Evolutionary conservation across 805 yeast species (phyloP).

Genomic region (Sugiyamaella boreocaroliniensis): DNA sequence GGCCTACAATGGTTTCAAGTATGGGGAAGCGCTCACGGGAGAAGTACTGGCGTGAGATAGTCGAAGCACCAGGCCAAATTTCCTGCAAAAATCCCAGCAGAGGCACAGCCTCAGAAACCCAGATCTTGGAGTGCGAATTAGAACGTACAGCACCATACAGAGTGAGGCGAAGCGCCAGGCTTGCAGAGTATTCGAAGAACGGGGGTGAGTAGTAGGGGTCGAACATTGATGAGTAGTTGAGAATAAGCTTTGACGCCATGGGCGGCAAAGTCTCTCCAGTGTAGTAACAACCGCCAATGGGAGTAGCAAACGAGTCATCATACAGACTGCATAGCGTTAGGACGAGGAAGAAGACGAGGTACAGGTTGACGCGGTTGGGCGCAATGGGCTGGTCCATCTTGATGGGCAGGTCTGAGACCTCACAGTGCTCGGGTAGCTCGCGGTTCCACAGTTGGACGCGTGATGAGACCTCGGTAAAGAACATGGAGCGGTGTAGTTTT

Average conservation of each 20-base stretch:
- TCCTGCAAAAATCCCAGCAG: not conserved
- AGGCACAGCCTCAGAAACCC: not conserved
- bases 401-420: not conserved
- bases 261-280: slow-evolving; percentile 5
- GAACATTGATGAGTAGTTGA: not conserved
- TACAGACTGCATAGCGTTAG: slow-evolving; percentile 2
- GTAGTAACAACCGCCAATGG: not conserved
- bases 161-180: not conserved
- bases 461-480: slow-evolving; percentile 1
- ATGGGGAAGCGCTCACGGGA: not conserved
- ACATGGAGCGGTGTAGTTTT: slow-evolving; percentile 3
- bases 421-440: slow-evolving; percentile 8
- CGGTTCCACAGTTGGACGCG: slow-evolving; percentile 4
- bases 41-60: not conserved
- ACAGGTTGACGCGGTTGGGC: not conserved
- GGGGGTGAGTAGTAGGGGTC: not conserved
- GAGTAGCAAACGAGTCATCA: not conserved
- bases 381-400: not conserved
- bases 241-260: slow-evolving; percentile 1
- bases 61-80: slow-evolving; percentile 3
- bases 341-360: not conserved
- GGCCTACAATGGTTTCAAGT: not conserved
- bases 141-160: not conserved
- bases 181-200: slow-evolving; percentile 5
- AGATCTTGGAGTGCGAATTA: not conserved